These are phyloP conservation scores for Cercospora sesami DNA, from an alignment of 2,329 filamentous ascomycete genomes.

Conservation along the genomic window DNA sequence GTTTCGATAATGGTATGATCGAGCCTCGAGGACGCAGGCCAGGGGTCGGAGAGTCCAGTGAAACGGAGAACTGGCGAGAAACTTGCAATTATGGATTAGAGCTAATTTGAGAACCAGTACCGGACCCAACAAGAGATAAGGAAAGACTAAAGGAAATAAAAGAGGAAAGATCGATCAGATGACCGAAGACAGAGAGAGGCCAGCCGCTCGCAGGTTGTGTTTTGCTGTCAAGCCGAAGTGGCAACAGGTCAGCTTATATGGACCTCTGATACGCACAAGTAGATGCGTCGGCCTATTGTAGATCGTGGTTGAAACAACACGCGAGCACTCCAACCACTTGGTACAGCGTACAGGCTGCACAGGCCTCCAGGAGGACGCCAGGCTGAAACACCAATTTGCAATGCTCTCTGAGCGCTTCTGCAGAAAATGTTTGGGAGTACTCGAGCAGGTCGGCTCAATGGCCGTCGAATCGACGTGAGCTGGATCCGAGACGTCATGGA, in stretches of 20 bases:
- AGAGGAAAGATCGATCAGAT: conserved; percentile 28
- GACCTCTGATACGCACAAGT: neutral
- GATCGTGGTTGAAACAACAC: conserved; percentile 25
- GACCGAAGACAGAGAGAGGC: conserved; percentile 15
- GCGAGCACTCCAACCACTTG: neutral
- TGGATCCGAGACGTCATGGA: conserved; percentile 27
- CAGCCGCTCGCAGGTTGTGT: conserved; percentile 12
- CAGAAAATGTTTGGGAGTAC: conserved; percentile 7
- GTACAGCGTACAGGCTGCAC: neutral
- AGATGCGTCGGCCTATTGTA: neutral
- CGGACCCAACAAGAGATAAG: conserved; percentile 36
- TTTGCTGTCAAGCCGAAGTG: conserved; percentile 8
- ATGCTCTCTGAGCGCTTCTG: conserved; percentile 25
- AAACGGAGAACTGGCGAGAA: conserved; percentile 1
- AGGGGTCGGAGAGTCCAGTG: neutral
- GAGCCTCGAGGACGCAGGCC: neutral
- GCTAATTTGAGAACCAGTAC: conserved; percentile 30
- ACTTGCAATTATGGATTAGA: conserved; percentile 27
- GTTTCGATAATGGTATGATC: neutral
- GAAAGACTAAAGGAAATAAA: conserved; percentile 38
- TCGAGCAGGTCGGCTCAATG: conserved; percentile 23
- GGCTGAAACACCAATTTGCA: conserved; percentile 26
- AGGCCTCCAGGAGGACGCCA: conserved; percentile 17
- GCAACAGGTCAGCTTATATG: conserved; percentile 28
- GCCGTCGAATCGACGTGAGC: conserved; percentile 22